Percentiles rank a stretch among this genome's conserved stretches.
Evolutionary conservation across 1,284 basidiomycete genomes (phyloP).

Genomic region (Sutorius eximius): DNA sequence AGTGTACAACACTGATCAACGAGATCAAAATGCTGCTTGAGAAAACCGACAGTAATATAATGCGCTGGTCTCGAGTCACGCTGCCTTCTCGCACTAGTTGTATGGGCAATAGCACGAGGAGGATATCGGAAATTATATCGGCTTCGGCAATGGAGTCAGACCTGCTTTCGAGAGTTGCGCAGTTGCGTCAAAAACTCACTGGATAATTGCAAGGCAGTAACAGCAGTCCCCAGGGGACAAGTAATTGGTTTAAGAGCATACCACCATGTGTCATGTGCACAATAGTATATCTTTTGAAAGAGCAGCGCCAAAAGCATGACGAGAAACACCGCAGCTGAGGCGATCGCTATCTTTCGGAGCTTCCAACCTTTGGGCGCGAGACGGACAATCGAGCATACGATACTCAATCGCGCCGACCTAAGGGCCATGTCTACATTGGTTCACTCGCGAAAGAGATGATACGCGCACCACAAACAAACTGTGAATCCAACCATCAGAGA

Average conservation of each 20-base stretch:
- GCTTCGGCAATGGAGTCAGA: neutral
- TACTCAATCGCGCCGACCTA: slow-evolving; percentile 8
- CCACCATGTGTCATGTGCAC: slow-evolving; percentile 8
- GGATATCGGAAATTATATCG: slow-evolving; percentile 9
- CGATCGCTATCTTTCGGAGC: slow-evolving; percentile 1
- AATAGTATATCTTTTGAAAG: slow-evolving; percentile 6
- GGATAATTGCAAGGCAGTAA: neutral
- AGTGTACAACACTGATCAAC: slow-evolving; percentile 6
- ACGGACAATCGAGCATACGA: slow-evolving; percentile 11
- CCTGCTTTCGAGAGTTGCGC: neutral
- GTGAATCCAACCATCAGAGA: slow-evolving; percentile 6
- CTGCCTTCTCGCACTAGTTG: slow-evolving; percentile 11
- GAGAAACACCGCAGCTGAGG: slow-evolving; percentile 1
- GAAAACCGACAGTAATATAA: slow-evolving; percentile 11
- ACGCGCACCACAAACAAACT: slow-evolving; percentile 10
- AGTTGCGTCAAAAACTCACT: slow-evolving; percentile 2
- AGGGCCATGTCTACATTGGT: neutral
- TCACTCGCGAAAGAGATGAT: neutral
- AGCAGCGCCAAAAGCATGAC: slow-evolving; percentile 5
- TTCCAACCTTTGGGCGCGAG: neutral
- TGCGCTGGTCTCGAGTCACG: slow-evolving; percentile 7
- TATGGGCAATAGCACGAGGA: slow-evolving; percentile 7
- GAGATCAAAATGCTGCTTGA: slow-evolving; percentile 13
- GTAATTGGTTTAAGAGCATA: neutral
- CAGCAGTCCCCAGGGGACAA: slow-evolving; percentile 3